Evolutionary conservation across 139 green algal genomes (phyloP).

Genomic region (Picochlorum sp.): DNA sequence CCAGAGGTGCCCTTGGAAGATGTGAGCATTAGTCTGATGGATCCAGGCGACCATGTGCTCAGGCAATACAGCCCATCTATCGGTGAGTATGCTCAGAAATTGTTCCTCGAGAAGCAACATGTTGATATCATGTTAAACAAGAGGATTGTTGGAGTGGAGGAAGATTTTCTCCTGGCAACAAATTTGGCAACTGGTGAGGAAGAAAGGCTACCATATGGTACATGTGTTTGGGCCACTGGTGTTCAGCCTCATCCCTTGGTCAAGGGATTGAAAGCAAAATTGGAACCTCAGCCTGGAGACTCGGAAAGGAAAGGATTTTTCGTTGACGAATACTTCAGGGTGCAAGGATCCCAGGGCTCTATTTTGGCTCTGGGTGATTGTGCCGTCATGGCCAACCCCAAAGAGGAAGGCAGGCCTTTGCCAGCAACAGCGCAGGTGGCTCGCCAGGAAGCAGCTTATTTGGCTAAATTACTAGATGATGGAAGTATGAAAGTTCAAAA

Average conservation of each 20-base stretch:
- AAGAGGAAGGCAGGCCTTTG: conserved; percentile 63
- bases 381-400: conserved; percentile 22
- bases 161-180: conserved; percentile 58
- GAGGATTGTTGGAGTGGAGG: conserved; percentile 16
- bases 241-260: conserved; percentile 76
- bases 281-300: conserved; percentile 16
- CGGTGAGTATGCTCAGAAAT: conserved; percentile 35
- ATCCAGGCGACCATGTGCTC: conserved; percentile 59
- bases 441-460: conserved; percentile 86
- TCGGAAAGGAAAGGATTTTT: not conserved
- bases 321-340: too few species aligned
- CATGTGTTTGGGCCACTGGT: conserved; percentile 85
- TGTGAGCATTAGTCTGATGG: conserved; percentile 59
- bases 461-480: conserved; percentile 63
- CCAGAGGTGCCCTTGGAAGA: conserved; percentile 19
- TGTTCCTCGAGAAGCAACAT: conserved; percentile 56
- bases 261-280: conserved; percentile 46
- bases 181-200: too few species aligned
- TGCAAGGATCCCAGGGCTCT: conserved; percentile 5
- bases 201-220: conserved; percentile 57
- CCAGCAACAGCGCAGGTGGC: conserved; percentile 84
- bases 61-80: conserved; percentile 55
- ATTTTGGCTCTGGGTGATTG: conserved; percentile 84
- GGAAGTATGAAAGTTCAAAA: not conserved
- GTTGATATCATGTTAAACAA: conserved; percentile 61